Base-by-base conservation (phyloP, 768 basidiomycete genomes). In the Leucosporidium creatinivorum region DNA sequence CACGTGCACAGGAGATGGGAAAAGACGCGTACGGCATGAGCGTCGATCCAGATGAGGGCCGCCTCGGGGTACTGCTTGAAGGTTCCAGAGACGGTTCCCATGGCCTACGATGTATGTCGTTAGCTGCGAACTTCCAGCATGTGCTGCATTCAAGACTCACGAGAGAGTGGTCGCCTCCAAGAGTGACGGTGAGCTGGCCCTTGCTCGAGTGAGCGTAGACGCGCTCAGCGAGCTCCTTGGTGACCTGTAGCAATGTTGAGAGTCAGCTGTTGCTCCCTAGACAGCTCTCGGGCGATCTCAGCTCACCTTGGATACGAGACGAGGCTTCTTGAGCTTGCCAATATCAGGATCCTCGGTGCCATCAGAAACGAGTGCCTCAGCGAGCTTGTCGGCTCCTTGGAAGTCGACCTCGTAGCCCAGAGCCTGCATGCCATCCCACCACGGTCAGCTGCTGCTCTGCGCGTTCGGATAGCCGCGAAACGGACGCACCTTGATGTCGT, bases 101-200 rank as follows among this genome's bases (percentile, higher is more conserved):
- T 88, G 0, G 93, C 87, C 84, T 86, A 72, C 21, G 8, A 21
- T 2, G 50, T 26, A 33, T 25, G 9, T n/a, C 13, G 31, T 25
- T 5, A 62, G 30, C 17, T 51, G 13, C 3, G 39, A 2, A 3
- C 25, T 26, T 26, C n/a, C 28, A 44, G 58, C 3, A 23, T 30
- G 23, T 48, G 44, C 50, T 17, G 4, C 1, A 33, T 30, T 13
- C 21, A 18, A 12, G 18, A 81, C 86, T 62, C 67, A 89, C 90
- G 77, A 98, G 80, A 65, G 91, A 93, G 79, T 99, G 96, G 76
- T 99, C 96, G 18, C 96, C 96, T 17, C 96, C 96, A 10, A 98
- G 81, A 2, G 93, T 97, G 18, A 99, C 81, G 13, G 93, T 89
- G 28, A 99, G 81, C 74, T 86, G 83, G 2, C 94, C 92, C 62